Evolutionary conservation across 805 yeast genomes (phyloP), one percentile per base, ranked within the genome.

Genomic region (Metschnikowia amazonensis): DNA sequence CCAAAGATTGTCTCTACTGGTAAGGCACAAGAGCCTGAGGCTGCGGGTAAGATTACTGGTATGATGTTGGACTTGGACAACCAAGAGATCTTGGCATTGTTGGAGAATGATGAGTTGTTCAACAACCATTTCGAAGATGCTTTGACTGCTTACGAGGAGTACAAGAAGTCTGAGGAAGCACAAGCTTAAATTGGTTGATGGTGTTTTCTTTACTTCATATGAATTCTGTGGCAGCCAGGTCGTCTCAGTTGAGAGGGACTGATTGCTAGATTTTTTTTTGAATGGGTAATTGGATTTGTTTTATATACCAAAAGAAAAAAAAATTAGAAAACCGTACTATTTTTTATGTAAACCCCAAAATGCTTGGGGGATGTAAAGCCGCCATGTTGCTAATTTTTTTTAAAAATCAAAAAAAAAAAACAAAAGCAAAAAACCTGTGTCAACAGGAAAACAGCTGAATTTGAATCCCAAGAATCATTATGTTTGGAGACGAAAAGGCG

Each of bases 31-130:
- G 95, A 89, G 65, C 86, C 85, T 48, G 96, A 89, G 73, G 89
- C 96, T 63, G 97, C 97, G 58, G 96, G 97, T 75, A 92, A 90
- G 78, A 88, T 94, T 68, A 94, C 99, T 57, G 97, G 98, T 77
- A 94, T 94, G 98, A 82, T 94, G 77, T 81, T 94, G 65, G 97
- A 90, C 67, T 82, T 92, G 82, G 95, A 89, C 65, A 87, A 86
- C 72, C 81, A 81, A 63, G 97, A 92, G 75, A 86, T 94, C 60
- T 74, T 90, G 63, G 85, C 86, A 51, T 78, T 92, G 68, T 81
- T 89, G 69, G 95, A 88, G 65, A 94, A 90, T 67, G 96, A 89
- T 55, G 89, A 82, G 60, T 80, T 85, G 59, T 87, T 94, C 77
- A 83, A 84, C 75, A 81, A 82, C 69, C 96, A 89, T 70, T 89